A percentile compares a stretch with the other conserved stretches of the same genome.
Evolutionary conservation across 108 stramenopile genomes (phyloP).

Genomic region (Skeletonema menzelii): DNA sequence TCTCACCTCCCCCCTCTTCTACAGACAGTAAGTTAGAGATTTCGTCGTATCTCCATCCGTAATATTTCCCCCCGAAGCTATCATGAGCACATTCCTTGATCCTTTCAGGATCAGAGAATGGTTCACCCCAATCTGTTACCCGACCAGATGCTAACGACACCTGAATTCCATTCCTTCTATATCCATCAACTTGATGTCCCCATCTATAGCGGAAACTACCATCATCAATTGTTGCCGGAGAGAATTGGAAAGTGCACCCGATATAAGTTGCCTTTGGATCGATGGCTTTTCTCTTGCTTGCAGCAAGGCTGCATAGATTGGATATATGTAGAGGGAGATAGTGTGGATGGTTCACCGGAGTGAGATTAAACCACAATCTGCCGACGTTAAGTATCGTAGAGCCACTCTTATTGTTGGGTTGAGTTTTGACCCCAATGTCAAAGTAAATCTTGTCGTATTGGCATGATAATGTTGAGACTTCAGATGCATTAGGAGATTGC

Average conservation of each 20-base stretch:
- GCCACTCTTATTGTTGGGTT: background rate
- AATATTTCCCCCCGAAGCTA: constrained; percentile 64
- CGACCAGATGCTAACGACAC: constrained; percentile 29
- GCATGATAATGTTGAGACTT: background rate
- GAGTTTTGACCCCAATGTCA: background rate
- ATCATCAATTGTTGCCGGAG: constrained; percentile 50
- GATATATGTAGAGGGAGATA: constrained; percentile 60
- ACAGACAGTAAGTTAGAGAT: background rate
- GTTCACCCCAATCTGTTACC: constrained; percentile 29
- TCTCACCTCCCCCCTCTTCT: constrained; percentile 9
- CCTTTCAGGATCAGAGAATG: constrained; percentile 46
- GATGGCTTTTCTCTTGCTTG: constrained; percentile 40
- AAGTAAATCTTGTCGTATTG: background rate
- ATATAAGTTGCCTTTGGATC: constrained; percentile 60
- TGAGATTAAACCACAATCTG: constrained; percentile 36
- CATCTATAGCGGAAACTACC: constrained; percentile 59
- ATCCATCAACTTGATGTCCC: constrained; percentile 57
- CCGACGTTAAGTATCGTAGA: background rate
- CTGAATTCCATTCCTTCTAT: constrained; percentile 52
- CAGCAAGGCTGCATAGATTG: constrained; percentile 56
- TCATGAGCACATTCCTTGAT: constrained; percentile 41
- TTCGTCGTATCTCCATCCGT: constrained; percentile 48
- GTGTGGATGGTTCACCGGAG: constrained; percentile 37
- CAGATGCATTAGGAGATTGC: background rate
- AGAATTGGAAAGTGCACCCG: constrained; percentile 60